A percentile compares a stretch with the other conserved stretches of the same genome.
Evolutionary conservation across 2,329 filamentous ascomycete genomes (phyloP).

Genomic region (Aureobasidium vineae): DNA sequence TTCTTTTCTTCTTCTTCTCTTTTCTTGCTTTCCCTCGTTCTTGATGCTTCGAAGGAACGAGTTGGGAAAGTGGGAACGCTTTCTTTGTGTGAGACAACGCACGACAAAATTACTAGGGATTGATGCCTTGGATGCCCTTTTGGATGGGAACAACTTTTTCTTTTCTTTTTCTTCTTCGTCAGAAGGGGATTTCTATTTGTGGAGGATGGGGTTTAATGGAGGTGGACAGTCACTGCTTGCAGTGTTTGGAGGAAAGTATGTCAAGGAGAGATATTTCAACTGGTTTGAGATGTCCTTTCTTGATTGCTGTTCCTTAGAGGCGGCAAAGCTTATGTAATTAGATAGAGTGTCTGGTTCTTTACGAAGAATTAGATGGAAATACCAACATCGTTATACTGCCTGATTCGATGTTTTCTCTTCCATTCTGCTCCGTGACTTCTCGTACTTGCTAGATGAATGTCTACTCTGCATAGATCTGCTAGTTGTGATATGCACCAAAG

Average conservation of each 20-base stretch:
- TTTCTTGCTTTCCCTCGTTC: not conserved
- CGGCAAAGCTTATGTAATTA: constrained; percentile 11
- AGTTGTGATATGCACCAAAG: not conserved
- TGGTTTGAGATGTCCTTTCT: not conserved
- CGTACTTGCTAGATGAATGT: not conserved
- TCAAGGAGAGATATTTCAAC: not conserved
- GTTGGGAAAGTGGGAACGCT: not conserved
- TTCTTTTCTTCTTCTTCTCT: not conserved
- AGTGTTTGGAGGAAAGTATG: not conserved
- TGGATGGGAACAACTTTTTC: constrained; percentile 11
- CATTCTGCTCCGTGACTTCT: not conserved
- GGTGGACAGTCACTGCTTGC: not conserved
- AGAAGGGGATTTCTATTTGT: not conserved
- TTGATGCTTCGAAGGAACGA: not conserved
- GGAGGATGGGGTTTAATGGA: not conserved
- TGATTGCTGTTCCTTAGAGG: not conserved
- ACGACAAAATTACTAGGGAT: not conserved
- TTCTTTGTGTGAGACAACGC: not conserved
- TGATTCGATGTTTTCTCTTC: not conserved
- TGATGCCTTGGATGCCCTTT: constrained; percentile 21
- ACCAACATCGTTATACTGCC: constrained; percentile 15
- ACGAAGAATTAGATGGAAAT: not conserved
- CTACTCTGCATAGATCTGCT: not conserved
- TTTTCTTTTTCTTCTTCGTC: not conserved
- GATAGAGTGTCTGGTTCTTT: not conserved